These are phyloP conservation scores for Trichophyton schoenleinii DNA, from an alignment of 2,329 filamentous ascomycete genomes.

Conservation along the genomic window DNA sequence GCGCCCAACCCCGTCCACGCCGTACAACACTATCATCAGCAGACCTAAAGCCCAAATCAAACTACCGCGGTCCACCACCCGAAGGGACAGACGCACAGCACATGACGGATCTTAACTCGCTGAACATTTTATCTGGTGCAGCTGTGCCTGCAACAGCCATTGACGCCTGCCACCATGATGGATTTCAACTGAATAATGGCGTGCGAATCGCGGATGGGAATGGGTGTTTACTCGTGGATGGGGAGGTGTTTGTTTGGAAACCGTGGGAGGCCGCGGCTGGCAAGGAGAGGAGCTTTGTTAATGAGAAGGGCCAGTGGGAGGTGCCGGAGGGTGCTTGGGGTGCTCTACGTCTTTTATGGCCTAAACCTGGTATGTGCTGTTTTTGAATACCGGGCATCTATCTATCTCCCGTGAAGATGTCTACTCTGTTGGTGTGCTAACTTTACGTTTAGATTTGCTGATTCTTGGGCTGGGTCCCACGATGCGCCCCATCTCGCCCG, in stretches of 20 bases:
- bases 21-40: slow-evolving; percentile 7
- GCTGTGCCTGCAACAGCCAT: slow-evolving; percentile 70
- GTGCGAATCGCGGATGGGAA: slow-evolving; percentile 54
- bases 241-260: slow-evolving; percentile 79
- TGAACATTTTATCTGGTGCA: slow-evolving; percentile 67
- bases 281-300: slow-evolving; percentile 42
- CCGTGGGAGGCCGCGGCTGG: slow-evolving; percentile 52
- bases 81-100: slow-evolving; percentile 38
- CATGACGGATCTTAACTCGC: slow-evolving; percentile 49
- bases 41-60: slow-evolving; percentile 28
- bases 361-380: slow-evolving; percentile 61
- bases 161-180: slow-evolving; percentile 67
- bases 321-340: slow-evolving; percentile 59
- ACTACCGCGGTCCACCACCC: slow-evolving; percentile 49
- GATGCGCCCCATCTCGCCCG: slow-evolving; percentile 63
- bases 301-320: slow-evolving; percentile 71
- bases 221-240: slow-evolving; percentile 67
- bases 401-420: slow-evolving; percentile 2
- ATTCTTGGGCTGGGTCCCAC: slow-evolving; percentile 74
- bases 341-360: slow-evolving; percentile 66
- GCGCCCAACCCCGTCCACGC: neutral
- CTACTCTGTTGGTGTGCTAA: neutral
- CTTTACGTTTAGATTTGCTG: slow-evolving; percentile 53
- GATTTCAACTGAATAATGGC: slow-evolving; percentile 78
- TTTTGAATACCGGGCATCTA: neutral